phyloP scores from a whole-genome alignment of 2,329 filamentous ascomycete species.

The Graphiopsis chlorocephala region DNA sequence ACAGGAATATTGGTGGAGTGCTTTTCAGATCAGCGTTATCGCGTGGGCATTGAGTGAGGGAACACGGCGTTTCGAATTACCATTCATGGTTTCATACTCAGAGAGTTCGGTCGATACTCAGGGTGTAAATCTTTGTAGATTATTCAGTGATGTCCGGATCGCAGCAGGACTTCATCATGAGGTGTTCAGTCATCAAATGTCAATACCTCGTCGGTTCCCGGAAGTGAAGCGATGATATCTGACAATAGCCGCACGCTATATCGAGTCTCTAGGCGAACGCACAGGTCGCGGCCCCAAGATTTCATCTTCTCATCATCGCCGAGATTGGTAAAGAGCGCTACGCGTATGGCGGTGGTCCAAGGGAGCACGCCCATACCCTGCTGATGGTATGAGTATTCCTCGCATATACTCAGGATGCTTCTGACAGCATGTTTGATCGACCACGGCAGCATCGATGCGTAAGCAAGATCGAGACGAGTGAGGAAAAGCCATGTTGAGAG shows the following conservation, averaged over 20 bases:
- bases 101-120: no score
- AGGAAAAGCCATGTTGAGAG: constrained; percentile 4
- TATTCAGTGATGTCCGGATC: neutral
- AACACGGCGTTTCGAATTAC: neutral
- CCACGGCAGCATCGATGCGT: neutral
- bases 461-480: neutral
- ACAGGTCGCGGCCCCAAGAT: neutral
- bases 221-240: neutral
- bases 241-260: neutral
- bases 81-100: neutral
- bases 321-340: neutral
- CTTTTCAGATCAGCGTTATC: neutral
- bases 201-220: neutral
- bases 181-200: neutral
- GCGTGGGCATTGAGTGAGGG: neutral
- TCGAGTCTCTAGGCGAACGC: neutral
- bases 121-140: neutral
- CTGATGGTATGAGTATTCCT: constrained; percentile 4
- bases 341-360: neutral
- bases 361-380: neutral
- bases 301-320: neutral
- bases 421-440: neutral
- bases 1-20: neutral
- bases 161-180: neutral
- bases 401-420: neutral